A percentile compares a stretch with the other conserved stretches of the same genome.
phyloP scores from a whole-genome alignment of 2,329 filamentous ascomycete genomes.

The Trichoderma asperellum region DNA sequence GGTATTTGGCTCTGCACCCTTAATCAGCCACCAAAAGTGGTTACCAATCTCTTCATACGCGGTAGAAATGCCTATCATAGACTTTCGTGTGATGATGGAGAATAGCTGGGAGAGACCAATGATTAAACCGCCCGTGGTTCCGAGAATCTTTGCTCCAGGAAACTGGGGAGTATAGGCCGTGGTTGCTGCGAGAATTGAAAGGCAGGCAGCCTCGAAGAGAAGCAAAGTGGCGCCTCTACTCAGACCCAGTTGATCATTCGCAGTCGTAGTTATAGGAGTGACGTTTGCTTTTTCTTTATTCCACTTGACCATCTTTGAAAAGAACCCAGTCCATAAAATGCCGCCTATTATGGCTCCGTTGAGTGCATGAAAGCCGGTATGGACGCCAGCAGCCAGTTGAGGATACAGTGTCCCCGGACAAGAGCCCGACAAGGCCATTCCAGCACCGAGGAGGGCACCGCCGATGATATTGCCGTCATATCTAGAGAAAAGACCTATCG shows the following conservation, averaged over 20 bases:
- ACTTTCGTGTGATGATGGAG: slow-evolving; percentile 56
- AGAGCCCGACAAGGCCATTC: slow-evolving; percentile 67
- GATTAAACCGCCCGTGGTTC: slow-evolving; percentile 60
- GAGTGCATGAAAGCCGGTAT: slow-evolving; percentile 56
- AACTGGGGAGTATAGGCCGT: slow-evolving; percentile 41
- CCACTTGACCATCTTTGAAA: slow-evolving; percentile 43
- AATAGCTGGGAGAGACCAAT: slow-evolving; percentile 62
- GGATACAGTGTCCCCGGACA: slow-evolving; percentile 68
- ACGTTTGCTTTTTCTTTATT: slow-evolving; percentile 36
- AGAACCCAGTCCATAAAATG: slow-evolving; percentile 52
- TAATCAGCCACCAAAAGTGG: slow-evolving; percentile 52
- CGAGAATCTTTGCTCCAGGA: slow-evolving; percentile 42
- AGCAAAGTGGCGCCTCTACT: slow-evolving; percentile 45
- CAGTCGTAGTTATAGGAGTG: slow-evolving; percentile 39
- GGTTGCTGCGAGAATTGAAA: slow-evolving; percentile 47
- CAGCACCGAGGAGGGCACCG: slow-evolving; percentile 63
- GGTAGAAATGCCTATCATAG: slow-evolving; percentile 63
- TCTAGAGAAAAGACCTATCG: slow-evolving; percentile 55
- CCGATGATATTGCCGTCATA: slow-evolving; percentile 70
- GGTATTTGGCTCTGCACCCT: slow-evolving; percentile 35
- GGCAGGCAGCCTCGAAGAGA: slow-evolving; percentile 49
- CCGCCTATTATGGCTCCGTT: slow-evolving; percentile 61
- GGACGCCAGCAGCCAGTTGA: slow-evolving; percentile 60
- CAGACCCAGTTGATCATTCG: slow-evolving; percentile 49
- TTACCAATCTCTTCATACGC: slow-evolving; percentile 65